Base-by-base conservation (phyloP, 2,329 filamentous ascomycete species). In the Phoma sp. region DNA sequence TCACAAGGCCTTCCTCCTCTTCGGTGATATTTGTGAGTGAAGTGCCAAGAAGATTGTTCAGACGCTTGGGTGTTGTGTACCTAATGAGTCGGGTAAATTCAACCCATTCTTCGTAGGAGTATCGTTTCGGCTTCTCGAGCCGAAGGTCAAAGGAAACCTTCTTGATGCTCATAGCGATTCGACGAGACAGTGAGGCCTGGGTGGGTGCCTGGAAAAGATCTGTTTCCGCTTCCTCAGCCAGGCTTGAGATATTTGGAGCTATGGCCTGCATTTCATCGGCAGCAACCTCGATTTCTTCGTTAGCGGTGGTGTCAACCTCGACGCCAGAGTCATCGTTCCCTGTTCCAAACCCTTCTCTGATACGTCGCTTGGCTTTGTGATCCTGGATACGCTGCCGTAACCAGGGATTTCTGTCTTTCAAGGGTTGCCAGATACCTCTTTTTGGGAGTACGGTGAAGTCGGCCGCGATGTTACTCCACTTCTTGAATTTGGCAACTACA, bases 71-170 rank as follows among this genome's bases (percentile, higher is more conserved):
- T 4, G 60, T 65, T 1, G 78, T 78, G 60, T 87, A 86, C 2
- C 83, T 78, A 33, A 96, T 89, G 29, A 96, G 80, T 22, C 85
- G 83, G 7, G 93, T 87, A 64, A 91, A 95, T 78, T 90, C 90
- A 0, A 89, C 89, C 93, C 92, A 96, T 69, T 96, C 89, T 61
- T 92, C 86, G 59, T 92, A 97, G 0, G 79, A 81, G 70, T 96
- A 97, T 48, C 81, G 82, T 50, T 86, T 86, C 0, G 82, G 79
- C 2, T 83, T 81, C 4, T 80, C 74, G 39, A 78, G 73, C 14
- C 83, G 82, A 30, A 89, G 77, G 67, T 95, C 85, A 42, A 83
- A 78, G 1, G 86, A 85, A 1, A 90, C 84, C 24, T 79, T 80
- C 11, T 84, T 80, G 51, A 96, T 95, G 59, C 89, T 87, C 30